phyloP scores from a whole-genome alignment of 306 rosid species.

The Urtica urens region DNA sequence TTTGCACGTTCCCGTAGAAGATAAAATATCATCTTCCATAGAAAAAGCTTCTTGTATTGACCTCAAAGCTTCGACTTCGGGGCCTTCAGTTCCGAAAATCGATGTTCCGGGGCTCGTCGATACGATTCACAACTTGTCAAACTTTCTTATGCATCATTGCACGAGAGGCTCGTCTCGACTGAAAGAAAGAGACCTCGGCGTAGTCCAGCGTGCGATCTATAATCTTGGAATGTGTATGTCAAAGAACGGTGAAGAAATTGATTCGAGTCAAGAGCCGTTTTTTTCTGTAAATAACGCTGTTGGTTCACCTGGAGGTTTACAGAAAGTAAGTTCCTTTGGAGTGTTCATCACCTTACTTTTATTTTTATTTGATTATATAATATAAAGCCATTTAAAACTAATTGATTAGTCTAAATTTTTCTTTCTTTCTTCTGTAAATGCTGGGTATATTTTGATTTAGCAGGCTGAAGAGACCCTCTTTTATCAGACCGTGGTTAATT shows the following conservation, averaged over 20 bases:
- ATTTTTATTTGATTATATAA: too few species aligned
- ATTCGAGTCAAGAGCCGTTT: constrained; percentile 19
- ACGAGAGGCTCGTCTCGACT: constrained; percentile 28
- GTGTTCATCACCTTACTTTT: background rate
- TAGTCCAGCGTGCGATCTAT: constrained; percentile 38
- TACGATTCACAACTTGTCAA: constrained; percentile 47
- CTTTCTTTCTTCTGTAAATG: background rate
- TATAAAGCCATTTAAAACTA: too few species aligned
- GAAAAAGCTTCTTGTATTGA: constrained; percentile 23
- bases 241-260: constrained; percentile 28
- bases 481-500: constrained; percentile 21
- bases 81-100: constrained; percentile 31
- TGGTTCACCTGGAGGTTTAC: constrained; percentile 23
- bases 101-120: constrained; percentile 48
- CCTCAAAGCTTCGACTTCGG: constrained; percentile 20
- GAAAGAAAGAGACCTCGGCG: constrained; percentile 31
- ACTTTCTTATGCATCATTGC: constrained; percentile 48
- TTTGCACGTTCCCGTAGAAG: constrained; percentile 13
- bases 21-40: constrained; percentile 16
- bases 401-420: too few species aligned
- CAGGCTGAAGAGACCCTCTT: background rate
- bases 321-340: constrained; percentile 32
- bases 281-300: constrained; percentile 25
- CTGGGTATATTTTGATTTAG: too few species aligned
- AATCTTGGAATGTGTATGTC: constrained; percentile 45